Evolutionary conservation across 305 asterid species (phyloP), one percentile per base, ranked within the genome.

Genomic region (Fraxinus baroniana): DNA sequence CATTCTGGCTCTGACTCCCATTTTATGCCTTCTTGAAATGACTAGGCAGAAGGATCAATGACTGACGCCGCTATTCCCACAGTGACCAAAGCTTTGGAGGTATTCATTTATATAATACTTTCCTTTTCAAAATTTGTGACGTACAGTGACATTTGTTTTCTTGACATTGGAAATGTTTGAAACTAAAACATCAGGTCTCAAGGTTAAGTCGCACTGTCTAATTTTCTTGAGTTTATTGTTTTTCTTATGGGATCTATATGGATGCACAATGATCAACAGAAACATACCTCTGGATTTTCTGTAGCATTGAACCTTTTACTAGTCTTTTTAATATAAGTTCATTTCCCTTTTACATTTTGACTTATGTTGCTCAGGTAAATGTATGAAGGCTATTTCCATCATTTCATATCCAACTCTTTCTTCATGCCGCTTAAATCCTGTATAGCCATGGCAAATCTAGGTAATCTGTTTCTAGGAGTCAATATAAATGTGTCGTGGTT

Each of bases 31-130:
- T 66, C 1, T 37, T 83, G 24, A 55, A 81, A 84, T 84, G 77
- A 83, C 87, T 84, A 94, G 97, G 98, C 99, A 32, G 99, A 95
- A 86, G 99, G 99, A 78, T 86, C 93, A 46, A 88, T 95, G 94
- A 62, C 78, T 17, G 93, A 95, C 71, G 36, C 91, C 2, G 93
- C 90, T 81, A 76, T 93, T 88, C 97, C 97, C 80, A 82, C 87
- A 7, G 94, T 93, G 36, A 78, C 92, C 74, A 89, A 91, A 81
- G 95, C 95, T 72, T 88, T 95, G 84, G 90, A 94, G 99, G 99
- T 95, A 83, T 32, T 37, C 39, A 0, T 60, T 72, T 9, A 20
- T 71, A 2, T 28, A 60, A 18, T 5, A 4, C 2, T 35, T 5
- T 35, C 0, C 73, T 64, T 64, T 64, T 64, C 15, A 20, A 7